Conservation (phyloP, 208 protist genomes). For the Leishmania turanica region DNA sequence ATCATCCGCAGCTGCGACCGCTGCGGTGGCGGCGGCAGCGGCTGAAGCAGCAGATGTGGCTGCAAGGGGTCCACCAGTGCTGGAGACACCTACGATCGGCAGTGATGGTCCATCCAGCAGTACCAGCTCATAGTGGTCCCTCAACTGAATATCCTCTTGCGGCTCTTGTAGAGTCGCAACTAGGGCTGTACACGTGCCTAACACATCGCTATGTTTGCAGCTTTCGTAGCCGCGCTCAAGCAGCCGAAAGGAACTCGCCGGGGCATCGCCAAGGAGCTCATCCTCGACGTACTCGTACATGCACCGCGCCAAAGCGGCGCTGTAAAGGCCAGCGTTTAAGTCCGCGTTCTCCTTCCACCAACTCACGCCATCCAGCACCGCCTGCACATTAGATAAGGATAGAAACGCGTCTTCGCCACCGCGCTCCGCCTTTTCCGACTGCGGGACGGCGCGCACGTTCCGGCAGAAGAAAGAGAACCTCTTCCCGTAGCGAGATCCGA, state of each 20-base stretch:
- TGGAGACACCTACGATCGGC: background rate
- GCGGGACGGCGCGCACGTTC: constrained; percentile 34
- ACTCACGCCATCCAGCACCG: constrained; percentile 74
- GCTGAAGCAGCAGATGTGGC: background rate
- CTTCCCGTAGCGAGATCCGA: constrained; percentile 13
- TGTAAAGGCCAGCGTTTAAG: constrained; percentile 71
- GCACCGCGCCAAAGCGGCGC: constrained; percentile 54
- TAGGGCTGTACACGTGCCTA: constrained; percentile 69
- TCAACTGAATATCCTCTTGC: constrained; percentile 37
- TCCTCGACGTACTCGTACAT: constrained; percentile 76
- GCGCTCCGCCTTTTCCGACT: constrained; percentile 42
- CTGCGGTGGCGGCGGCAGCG: background rate
- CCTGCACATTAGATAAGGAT: constrained; percentile 48
- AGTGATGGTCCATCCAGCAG: constrained; percentile 25
- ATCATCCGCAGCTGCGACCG: background rate
- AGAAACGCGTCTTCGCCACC: constrained; percentile 81
- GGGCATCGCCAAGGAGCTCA: constrained; percentile 55
- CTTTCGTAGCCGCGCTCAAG: constrained; percentile 60
- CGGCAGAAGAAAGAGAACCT: constrained; percentile 55
- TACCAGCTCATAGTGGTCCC: constrained; percentile 39
- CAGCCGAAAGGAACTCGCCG: constrained; percentile 53
- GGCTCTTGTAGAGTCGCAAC: constrained; percentile 65
- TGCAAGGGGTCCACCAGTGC: background rate
- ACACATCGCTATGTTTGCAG: constrained; percentile 49
- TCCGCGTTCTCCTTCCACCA: constrained; percentile 70